Evolutionary conservation across 2,329 filamentous ascomycete genomes (phyloP).

Genomic region (Fusarium decemcellulare): DNA sequence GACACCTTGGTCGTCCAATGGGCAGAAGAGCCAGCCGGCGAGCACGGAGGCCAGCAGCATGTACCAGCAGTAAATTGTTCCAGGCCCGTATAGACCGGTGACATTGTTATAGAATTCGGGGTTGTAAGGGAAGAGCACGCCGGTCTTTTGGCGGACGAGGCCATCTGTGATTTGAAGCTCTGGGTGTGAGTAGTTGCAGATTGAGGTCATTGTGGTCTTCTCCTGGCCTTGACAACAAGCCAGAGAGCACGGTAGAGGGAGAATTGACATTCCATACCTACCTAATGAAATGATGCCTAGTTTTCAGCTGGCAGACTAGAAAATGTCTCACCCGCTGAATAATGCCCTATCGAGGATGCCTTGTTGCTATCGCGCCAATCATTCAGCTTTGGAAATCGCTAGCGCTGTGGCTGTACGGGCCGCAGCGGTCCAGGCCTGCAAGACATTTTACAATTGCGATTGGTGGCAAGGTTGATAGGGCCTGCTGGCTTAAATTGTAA

Average conservation of each 20-base stretch:
- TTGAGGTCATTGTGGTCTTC: not conserved
- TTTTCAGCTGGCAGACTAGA: too few species aligned
- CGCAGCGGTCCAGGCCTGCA: not conserved
- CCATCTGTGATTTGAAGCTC: constrained; percentile 15
- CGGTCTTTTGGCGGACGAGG: not conserved
- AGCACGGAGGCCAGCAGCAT: constrained; percentile 20
- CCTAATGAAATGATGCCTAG: not conserved
- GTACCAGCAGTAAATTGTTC: constrained; percentile 25
- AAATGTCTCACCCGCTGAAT: not conserved
- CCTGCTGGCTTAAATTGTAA: too few species aligned
- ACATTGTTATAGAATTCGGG: constrained; percentile 20
- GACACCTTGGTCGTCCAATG: not conserved
- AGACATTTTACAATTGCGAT: not conserved
- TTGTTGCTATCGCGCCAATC: not conserved
- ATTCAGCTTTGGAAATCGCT: not conserved
- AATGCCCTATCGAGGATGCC: not conserved
- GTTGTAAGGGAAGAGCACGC: constrained; percentile 15
- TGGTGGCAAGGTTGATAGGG: too few species aligned
- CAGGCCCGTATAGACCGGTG: constrained; percentile 16
- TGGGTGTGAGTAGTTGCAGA: constrained; percentile 27
- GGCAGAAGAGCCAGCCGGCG: not conserved
- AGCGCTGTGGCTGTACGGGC: constrained; percentile 12
- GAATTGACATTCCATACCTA: not conserved
- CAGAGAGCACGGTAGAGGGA: too few species aligned
- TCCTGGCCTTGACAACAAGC: too few species aligned